Evolutionary conservation across 331 rosid genomes (phyloP), one percentile per base, ranked within the genome.

Genomic region (Quercus tomentella): DNA sequence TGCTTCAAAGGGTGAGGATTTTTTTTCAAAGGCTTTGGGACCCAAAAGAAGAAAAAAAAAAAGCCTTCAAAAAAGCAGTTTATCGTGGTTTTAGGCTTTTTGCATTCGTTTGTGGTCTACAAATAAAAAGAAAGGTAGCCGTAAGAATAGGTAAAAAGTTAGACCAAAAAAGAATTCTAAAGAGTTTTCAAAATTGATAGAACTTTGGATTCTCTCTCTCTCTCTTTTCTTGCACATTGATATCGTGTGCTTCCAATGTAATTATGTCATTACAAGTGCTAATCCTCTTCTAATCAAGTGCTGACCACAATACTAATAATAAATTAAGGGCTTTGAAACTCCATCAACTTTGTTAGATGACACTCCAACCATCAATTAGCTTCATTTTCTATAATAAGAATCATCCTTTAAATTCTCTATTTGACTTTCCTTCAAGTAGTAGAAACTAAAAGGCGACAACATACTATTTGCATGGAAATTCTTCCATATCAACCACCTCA

Each of bases 121-220:
- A 61, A 49, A 26, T 23, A 30, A 61, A 61, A 61, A 7, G 16
- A 2, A 61, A 11, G 33, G 35, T 31, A 62, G 20, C n/a, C 2
- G 68, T 16, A 49, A 62, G 37, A 15, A 16, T 25, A 4, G 68
- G 20, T 12, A 25, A 62, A 15, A 25, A 62, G 22, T 18, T 65
- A 70, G 80, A 77, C 71, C 76, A 55, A 18, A 8, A 61, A 70
- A 74, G 68, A 70, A 65, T 69, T 71, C 54, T 49, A 69, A 81
- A 78, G 71, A 65, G 71, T 76, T 23, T 78, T 82, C 73, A 75
- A 25, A 25, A 62, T 4, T 62, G 7, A 26, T 4, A 26, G 37
- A 2, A 62, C 68, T 12, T 62, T 26, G 68, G 68, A 62, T 62
- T 37, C 56, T 3, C 30, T 30, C 52, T 56, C 51, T 17, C 4